A percentile compares a stretch with the other conserved stretches of the same genome.
These are phyloP conservation scores for Trichoderma lentiforme DNA, from an alignment of 2,329 filamentous ascomycete species.

Conservation along the genomic window DNA sequence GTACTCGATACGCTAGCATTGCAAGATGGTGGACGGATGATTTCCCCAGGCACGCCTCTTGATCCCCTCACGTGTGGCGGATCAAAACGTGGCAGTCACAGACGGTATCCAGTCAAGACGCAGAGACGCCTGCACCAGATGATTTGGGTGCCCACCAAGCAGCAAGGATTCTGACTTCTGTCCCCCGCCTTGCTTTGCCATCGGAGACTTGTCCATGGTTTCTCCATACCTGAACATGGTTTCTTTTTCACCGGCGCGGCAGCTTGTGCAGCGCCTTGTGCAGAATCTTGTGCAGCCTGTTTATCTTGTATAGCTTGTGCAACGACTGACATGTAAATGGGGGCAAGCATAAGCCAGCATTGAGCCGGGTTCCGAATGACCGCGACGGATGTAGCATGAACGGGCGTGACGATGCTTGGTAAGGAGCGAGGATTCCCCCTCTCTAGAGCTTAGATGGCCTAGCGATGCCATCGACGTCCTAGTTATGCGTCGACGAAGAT, in stretches of 20 bases:
- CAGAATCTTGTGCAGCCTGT: not conserved
- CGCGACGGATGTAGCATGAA: not conserved
- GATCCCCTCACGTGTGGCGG: not conserved
- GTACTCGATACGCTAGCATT: not conserved
- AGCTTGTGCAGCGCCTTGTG: constrained; percentile 1
- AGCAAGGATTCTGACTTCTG: constrained; percentile 4
- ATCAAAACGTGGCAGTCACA: constrained; percentile 14
- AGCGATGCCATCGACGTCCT: not conserved
- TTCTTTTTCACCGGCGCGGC: not conserved
- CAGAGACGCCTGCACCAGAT: constrained; percentile 4
- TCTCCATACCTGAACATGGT: not conserved
- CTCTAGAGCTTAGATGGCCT: not conserved
- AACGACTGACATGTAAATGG: not conserved
- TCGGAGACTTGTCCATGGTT: constrained; percentile 6
- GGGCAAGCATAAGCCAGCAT: not conserved
- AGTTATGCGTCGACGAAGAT: not conserved
- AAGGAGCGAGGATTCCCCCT: not conserved
- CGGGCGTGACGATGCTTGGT: not conserved
- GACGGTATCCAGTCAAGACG: not conserved
- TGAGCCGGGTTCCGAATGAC: not conserved
- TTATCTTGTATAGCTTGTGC: not conserved
- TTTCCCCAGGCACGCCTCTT: not conserved
- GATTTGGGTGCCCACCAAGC: not conserved
- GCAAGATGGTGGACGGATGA: not conserved
- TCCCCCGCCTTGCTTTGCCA: constrained; percentile 3